These are phyloP conservation scores for Salix suchowensis DNA, from an alignment of 345 rosid genomes.

Conservation along the genomic window DNA sequence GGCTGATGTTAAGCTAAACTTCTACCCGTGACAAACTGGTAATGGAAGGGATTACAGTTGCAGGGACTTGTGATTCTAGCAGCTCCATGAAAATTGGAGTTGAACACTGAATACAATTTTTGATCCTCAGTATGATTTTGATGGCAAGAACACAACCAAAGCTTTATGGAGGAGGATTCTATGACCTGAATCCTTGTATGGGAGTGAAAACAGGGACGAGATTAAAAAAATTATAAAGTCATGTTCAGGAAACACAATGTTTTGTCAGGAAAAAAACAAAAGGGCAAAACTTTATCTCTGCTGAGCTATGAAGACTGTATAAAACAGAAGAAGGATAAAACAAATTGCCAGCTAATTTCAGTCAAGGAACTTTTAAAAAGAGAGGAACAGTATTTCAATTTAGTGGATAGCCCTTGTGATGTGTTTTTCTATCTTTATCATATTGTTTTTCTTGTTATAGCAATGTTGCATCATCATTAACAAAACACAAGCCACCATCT, in stretches of 20 bases:
- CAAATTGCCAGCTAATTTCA: not conserved
- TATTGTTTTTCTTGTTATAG: not conserved
- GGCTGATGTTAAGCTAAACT: not conserved
- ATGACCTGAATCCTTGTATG: not conserved
- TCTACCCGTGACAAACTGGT: not conserved
- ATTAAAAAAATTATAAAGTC: not conserved
- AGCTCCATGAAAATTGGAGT: not conserved
- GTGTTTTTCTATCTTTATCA: not conserved
- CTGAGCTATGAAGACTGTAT: not conserved
- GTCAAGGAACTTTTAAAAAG: slow-evolving; percentile 8
- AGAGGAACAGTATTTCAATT: not conserved
- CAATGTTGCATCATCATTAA: not conserved
- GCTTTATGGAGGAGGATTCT: not conserved
- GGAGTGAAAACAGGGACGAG: too few species aligned
- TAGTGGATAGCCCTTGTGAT: not conserved
- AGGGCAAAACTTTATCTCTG: not conserved
- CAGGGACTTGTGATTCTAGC: not conserved
- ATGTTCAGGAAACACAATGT: not conserved
- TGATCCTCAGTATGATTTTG: not conserved
- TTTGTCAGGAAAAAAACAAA: not conserved
- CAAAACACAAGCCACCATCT: not conserved
- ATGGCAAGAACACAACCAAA: not conserved
- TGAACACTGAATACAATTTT: not conserved
- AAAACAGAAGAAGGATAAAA: not conserved
- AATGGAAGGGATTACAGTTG: not conserved